Percentiles rank a stretch among this genome's conserved stretches.
Conservation (phyloP, 805 yeast species). For the Ogataea wickerhamii region DNA sequence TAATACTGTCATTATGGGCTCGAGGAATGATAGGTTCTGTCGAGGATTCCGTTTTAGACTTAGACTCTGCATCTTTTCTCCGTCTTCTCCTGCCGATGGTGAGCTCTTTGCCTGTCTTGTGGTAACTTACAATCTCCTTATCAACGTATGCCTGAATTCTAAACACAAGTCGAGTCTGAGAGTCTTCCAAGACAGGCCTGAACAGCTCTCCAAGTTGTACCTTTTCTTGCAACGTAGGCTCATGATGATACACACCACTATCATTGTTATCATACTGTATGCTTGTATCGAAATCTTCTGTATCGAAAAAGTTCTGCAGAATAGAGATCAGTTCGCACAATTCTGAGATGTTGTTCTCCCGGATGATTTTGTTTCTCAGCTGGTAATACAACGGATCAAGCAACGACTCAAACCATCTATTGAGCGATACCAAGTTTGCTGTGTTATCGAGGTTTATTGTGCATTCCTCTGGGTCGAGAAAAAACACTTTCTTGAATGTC, state of each 20-base stretch:
- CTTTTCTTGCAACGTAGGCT: conserved; percentile 14
- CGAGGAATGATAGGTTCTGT: not conserved
- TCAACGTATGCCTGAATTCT: conserved; percentile 73
- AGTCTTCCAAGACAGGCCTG: conserved; percentile 68
- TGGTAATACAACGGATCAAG: conserved; percentile 77
- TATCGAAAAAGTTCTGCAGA: conserved; percentile 63
- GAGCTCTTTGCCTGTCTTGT: conserved; percentile 66
- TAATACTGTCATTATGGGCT: conserved; percentile 12
- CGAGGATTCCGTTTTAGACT: conserved; percentile 2
- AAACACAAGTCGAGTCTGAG: conserved; percentile 77
- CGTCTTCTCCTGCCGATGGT: conserved; percentile 45
- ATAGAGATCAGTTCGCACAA: conserved; percentile 75
- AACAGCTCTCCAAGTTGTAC: conserved; percentile 48
- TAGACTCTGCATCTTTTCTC: conserved; percentile 10
- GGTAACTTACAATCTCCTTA: conserved; percentile 60
- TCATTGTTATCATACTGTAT: conserved; percentile 13
- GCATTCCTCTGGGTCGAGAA: conserved; percentile 20
- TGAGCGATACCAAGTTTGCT: conserved; percentile 36
- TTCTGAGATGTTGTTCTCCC: conserved; percentile 63
- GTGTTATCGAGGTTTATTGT: conserved; percentile 23
- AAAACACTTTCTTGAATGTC: conserved; percentile 55
- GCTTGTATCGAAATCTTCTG: conserved; percentile 39
- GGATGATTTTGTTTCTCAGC: conserved; percentile 60
- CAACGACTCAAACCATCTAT: conserved; percentile 57
- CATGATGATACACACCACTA: conserved; percentile 19